phyloP scores from a whole-genome alignment of 2,329 filamentous ascomycete genomes.

The Plectosphaerella cucumerina region DNA sequence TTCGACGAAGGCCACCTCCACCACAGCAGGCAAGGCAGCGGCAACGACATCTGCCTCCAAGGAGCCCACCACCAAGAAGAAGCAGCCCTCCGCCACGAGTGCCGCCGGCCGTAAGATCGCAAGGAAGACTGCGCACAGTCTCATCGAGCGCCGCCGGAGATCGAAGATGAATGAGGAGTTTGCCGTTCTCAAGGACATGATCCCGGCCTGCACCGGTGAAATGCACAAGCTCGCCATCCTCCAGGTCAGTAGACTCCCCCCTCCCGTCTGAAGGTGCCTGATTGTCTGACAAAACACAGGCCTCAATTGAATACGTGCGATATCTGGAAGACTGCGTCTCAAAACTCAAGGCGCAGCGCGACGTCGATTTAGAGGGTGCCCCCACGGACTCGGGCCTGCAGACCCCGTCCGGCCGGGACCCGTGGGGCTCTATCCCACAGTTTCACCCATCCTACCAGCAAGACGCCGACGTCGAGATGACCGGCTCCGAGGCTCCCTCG shows the following conservation, averaged over 20 bases:
- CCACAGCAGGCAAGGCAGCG: conserved; percentile 12
- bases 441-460: conserved; percentile 33
- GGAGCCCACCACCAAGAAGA: conserved; percentile 55
- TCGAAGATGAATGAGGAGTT: conserved; percentile 99
- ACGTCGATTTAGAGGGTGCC: conserved; percentile 18
- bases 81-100: conserved; percentile 70
- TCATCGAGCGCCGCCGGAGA: conserved; percentile 84
- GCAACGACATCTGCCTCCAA: conserved; percentile 12
- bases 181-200: conserved; percentile 87
- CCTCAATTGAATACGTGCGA: conserved; percentile 91
- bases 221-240: conserved; percentile 98
- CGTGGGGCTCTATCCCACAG: conserved; percentile 19
- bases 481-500: conserved; percentile 45
- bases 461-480: conserved; percentile 58
- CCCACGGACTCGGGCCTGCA: conserved; percentile 22
- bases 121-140: conserved; percentile 89
- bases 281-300: conserved; percentile 44
- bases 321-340: conserved; percentile 87
- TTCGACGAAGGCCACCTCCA: conserved; percentile 4
- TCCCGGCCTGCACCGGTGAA: conserved; percentile 90
- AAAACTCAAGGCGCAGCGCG: conserved; percentile 65
- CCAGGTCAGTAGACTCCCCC: conserved; percentile 57
- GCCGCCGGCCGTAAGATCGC: conserved; percentile 92
- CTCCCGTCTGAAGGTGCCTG: not conserved
- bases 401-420: conserved; percentile 18